Percentiles rank a stretch among this genome's conserved stretches.
Evolutionary conservation across 2,329 filamentous ascomycete genomes (phyloP).

Genomic region (Mariannaea sp.): DNA sequence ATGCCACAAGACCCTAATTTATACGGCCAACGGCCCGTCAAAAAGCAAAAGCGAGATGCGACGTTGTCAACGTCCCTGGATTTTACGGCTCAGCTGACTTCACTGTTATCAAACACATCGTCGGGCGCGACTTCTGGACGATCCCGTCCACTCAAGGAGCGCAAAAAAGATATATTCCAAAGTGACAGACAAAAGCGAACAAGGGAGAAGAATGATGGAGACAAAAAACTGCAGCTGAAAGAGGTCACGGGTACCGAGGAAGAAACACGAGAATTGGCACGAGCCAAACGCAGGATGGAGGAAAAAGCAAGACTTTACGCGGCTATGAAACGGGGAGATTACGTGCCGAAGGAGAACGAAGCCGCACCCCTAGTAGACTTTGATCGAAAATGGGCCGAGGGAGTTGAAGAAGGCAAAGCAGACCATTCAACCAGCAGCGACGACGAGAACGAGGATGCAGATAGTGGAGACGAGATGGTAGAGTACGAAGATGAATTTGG

Average conservation of each 20-base stretch:
- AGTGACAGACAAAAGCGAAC: conserved; percentile 35
- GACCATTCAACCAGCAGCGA: conserved; percentile 60
- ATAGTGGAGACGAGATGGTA: conserved; percentile 64
- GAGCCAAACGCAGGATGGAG: conserved; percentile 81
- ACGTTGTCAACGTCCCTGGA: conserved; percentile 75
- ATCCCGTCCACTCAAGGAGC: conserved; percentile 52
- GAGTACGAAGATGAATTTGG: conserved; percentile 95
- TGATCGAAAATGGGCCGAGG: conserved; percentile 91
- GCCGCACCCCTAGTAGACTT: conserved; percentile 83
- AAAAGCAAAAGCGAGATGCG: conserved; percentile 71
- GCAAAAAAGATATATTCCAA: conserved; percentile 54
- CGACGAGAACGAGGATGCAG: conserved; percentile 48
- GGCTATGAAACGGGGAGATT: conserved; percentile 88
- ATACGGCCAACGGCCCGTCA: conserved; percentile 75
- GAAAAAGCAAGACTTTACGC: conserved; percentile 89
- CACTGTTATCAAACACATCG: conserved; percentile 67
- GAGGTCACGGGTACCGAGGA: conserved; percentile 61
- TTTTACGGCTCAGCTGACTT: conserved; percentile 87
- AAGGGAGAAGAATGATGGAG: conserved; percentile 53
- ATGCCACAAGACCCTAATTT: conserved; percentile 71
- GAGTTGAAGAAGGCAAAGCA: conserved; percentile 54
- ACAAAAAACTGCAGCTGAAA: conserved; percentile 54
- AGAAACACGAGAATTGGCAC: conserved; percentile 69
- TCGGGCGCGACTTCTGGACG: conserved; percentile 51
- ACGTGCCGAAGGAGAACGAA: conserved; percentile 68